A percentile compares a stretch with the other conserved stretches of the same genome.
Conservation (phyloP, 768 basidiomycete species). For the Mycena leptocephala region DNA sequence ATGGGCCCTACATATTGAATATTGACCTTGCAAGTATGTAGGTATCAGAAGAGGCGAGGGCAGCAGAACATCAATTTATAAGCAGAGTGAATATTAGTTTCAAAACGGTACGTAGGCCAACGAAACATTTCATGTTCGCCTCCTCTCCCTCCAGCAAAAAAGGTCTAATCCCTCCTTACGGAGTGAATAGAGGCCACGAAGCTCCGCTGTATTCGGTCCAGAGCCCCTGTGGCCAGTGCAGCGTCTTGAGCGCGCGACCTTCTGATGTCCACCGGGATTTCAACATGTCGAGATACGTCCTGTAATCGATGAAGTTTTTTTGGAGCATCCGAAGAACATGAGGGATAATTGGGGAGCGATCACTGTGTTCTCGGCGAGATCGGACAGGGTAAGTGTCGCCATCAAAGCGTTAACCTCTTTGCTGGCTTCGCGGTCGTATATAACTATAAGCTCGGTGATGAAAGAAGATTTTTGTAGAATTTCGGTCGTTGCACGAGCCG, state of each 20-base stretch:
- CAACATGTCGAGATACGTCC: neutral
- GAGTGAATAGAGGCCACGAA: neutral
- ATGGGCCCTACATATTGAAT: too few species aligned
- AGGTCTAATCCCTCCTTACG: constrained; percentile 16
- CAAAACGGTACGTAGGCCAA: neutral
- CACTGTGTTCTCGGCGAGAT: neutral
- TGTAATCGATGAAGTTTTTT: neutral
- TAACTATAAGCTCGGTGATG: neutral
- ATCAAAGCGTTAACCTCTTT: neutral
- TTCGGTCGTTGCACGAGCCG: neutral
- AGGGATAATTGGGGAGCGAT: neutral
- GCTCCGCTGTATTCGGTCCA: neutral
- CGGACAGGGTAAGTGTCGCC: neutral
- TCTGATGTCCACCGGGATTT: neutral
- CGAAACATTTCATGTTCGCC: neutral
- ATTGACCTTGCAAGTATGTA: too few species aligned
- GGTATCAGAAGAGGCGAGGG: too few species aligned
- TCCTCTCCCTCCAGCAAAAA: neutral
- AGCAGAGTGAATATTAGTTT: neutral
- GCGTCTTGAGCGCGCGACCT: neutral
- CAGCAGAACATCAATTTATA: too few species aligned
- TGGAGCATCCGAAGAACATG: neutral
- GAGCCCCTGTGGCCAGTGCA: neutral
- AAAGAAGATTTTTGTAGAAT: neutral
- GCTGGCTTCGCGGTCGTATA: neutral